phyloP scores from a whole-genome alignment of 1,284 basidiomycete species.

The Spongiforma sp. region DNA sequence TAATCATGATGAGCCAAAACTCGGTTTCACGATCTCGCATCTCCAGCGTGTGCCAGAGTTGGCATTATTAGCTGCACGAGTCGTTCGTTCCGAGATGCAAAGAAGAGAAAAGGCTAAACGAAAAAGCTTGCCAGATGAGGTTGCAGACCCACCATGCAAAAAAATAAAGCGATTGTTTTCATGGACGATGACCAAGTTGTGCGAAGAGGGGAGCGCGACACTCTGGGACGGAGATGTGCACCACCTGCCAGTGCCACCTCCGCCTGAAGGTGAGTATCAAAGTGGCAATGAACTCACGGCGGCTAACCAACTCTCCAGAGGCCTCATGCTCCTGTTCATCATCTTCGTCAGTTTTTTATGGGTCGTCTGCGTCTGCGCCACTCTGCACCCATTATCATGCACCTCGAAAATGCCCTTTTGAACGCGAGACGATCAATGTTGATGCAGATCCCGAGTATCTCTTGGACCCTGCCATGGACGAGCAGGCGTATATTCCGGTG shows the following conservation, averaged over 20 bases:
- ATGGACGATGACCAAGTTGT: conserved; percentile 63
- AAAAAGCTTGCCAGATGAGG: conserved; percentile 10
- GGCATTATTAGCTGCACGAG: conserved; percentile 59
- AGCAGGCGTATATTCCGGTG: conserved; percentile 66
- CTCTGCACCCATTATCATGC: conserved; percentile 32
- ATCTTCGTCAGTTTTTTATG: conserved; percentile 16
- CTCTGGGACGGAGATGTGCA: conserved; percentile 65
- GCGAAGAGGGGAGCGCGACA: conserved; percentile 69
- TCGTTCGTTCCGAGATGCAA: conserved; percentile 62
- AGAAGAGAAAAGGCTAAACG: conserved; percentile 53
- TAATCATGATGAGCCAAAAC: conserved; percentile 20
- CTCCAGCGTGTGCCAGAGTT: conserved; percentile 76
- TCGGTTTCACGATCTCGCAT: conserved; percentile 72
- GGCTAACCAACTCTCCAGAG: conserved; percentile 18
- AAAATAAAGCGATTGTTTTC: conserved; percentile 70
- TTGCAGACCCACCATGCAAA: conserved; percentile 20
- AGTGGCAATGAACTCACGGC: conserved; percentile 28
- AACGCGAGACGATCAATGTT: conserved; percentile 17
- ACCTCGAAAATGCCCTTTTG: conserved; percentile 12
- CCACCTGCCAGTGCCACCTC: conserved; percentile 15
- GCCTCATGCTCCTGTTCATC: conserved; percentile 7
- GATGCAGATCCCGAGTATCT: conserved; percentile 49
- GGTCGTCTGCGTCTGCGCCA: conserved; percentile 22
- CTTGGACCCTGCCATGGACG: conserved; percentile 62
- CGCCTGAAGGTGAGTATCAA: not conserved